Percentiles rank a stretch among this genome's conserved stretches.
Conservation (phyloP, 2,329 filamentous ascomycete genomes). For the Fusarium hostae region DNA sequence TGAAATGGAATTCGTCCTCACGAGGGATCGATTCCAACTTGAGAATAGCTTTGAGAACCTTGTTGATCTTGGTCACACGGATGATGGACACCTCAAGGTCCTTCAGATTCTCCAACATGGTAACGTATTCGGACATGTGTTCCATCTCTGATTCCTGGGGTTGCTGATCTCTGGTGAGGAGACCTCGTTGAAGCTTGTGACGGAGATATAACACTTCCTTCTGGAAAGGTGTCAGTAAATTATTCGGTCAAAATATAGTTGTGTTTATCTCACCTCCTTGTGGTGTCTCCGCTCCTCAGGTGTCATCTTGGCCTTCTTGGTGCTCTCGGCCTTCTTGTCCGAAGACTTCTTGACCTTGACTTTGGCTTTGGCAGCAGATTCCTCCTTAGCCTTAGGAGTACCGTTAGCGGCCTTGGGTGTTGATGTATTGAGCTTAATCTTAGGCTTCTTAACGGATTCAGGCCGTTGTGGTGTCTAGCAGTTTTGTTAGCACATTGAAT, state of each 20-base stretch:
- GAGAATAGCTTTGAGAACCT: slow-evolving; percentile 93
- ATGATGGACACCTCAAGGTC: slow-evolving; percentile 93
- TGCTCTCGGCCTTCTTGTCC: slow-evolving; percentile 65
- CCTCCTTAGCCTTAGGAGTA: slow-evolving; percentile 63
- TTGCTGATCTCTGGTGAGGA: slow-evolving; percentile 83
- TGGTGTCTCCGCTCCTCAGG: slow-evolving; percentile 67
- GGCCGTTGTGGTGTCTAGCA: slow-evolving; percentile 67
- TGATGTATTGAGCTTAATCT: slow-evolving; percentile 71
- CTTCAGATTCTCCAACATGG: slow-evolving; percentile 80
- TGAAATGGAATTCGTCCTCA: slow-evolving; percentile 91
- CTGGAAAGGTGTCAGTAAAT: slow-evolving; percentile 56
- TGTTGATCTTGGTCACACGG: slow-evolving; percentile 94
- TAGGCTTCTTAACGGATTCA: slow-evolving; percentile 74
- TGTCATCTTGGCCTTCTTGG: slow-evolving; percentile 68
- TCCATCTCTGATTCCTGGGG: slow-evolving; percentile 90
- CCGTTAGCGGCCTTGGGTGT: slow-evolving; percentile 33
- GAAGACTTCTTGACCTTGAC: slow-evolving; percentile 65
- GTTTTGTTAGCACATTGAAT: slow-evolving; percentile 21
- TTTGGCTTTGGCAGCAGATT: slow-evolving; percentile 64
- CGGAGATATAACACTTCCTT: slow-evolving; percentile 90
- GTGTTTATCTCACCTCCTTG: slow-evolving; percentile 63
- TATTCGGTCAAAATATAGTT: neutral
- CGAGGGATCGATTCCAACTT: slow-evolving; percentile 87
- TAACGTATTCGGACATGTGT: slow-evolving; percentile 79
- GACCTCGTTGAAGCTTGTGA: slow-evolving; percentile 94